A percentile compares a stretch with the other conserved stretches of the same genome.
phyloP scores from a whole-genome alignment of 2,329 filamentous ascomycete species.

The Microsporum audouinii region DNA sequence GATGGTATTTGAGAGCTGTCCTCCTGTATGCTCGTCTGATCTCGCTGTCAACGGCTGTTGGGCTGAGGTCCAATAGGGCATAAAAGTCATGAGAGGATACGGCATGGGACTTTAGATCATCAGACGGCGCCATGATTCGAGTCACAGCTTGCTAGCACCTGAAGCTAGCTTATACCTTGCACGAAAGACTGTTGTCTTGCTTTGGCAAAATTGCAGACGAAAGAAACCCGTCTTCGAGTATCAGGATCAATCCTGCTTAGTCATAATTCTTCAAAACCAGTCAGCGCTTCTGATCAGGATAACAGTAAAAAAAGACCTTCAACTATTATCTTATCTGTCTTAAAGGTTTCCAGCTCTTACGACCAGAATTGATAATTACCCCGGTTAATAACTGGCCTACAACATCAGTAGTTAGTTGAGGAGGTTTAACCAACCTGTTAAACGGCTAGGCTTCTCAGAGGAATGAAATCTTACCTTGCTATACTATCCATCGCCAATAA shows the following conservation, averaged over 20 bases:
- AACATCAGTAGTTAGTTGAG: too few relatives aligned
- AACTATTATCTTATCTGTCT: too few relatives aligned
- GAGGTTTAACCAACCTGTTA: too few relatives aligned
- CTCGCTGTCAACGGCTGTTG: conserved; percentile 55
- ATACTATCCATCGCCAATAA: not conserved
- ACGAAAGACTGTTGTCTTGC: not conserved
- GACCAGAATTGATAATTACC: too few relatives aligned
- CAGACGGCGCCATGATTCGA: conserved; percentile 25
- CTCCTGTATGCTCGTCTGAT: conserved; percentile 77
- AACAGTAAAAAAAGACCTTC: too few relatives aligned
- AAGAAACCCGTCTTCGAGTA: not conserved
- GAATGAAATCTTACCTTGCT: too few relatives aligned
- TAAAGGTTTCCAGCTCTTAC: too few relatives aligned
- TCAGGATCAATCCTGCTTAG: not conserved
- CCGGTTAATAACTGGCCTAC: too few relatives aligned
- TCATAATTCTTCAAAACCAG: not conserved
- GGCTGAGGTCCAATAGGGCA: conserved; percentile 56
- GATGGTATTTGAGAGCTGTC: conserved; percentile 80
- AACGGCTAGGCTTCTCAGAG: too few relatives aligned
- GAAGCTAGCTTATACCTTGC: not conserved
- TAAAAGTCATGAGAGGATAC: conserved; percentile 62
- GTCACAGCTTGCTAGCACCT: not conserved
- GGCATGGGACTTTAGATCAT: conserved; percentile 47
- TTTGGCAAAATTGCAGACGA: not conserved
- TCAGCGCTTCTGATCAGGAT: too few relatives aligned